Evolutionary conservation across 495 filamentous ascomycete genomes (phyloP), one percentile per base, ranked within the genome.

Genomic region (Stereocaulon alpinum): DNA sequence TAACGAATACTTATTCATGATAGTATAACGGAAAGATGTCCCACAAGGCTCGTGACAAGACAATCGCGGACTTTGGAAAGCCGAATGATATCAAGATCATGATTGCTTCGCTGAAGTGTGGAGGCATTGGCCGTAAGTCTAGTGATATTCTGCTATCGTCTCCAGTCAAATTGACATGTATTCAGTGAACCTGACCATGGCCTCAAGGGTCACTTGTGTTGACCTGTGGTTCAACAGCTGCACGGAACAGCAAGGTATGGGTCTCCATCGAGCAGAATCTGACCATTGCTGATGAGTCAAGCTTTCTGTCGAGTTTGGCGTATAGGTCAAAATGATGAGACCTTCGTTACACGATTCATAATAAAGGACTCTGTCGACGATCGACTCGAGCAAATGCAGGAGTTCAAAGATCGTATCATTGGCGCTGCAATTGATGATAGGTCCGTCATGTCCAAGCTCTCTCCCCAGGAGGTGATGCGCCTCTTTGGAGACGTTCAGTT

Each of bases 291-390:
- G 50, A 50, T 7, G 14, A 12, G 1, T 41, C 74, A 83, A 70
- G 85, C 85, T 0, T 85, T 85, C 63, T 81, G 77, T 34, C 79
- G 85, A 0, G 72, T 87, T 7, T 80, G 77, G 56, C 76, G 85
- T 4, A 84, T 85, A 20, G 85, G 85, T 0, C 85, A 89, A 54
- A 54, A 60, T 2, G 72, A 78, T 3, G 65, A 77, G 17, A 82
- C 85, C 0, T 72, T 76, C 40, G 76, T 82, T 56, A 75, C 76
- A 3, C 76, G 79, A 3, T 68, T 86, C 18, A 67, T 81, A 0
- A 74, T 78, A 0, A 55, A 71, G 2, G 69, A 76, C 7, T 73
- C 78, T 0, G 75, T 85, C 22, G 83, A 88, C 58, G 67, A 74
- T 4, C 64, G 69, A 0, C 69, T 87, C 9, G 58, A 77, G 2